Evolutionary conservation across 2,329 filamentous ascomycete species (phyloP).

Genomic region (Geosmithia flava): DNA sequence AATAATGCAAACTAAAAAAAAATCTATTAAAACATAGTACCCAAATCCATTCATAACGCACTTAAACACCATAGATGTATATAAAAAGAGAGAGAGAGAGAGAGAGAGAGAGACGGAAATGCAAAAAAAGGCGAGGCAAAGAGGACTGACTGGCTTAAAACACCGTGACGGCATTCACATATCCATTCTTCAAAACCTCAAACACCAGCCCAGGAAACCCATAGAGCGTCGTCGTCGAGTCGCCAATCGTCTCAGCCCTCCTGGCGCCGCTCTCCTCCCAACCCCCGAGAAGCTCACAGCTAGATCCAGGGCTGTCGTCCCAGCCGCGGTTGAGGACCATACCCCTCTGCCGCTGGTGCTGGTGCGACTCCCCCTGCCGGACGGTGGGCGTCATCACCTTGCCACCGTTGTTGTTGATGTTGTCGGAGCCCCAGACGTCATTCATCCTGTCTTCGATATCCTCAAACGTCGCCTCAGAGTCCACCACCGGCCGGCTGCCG

Average conservation of each 20-base stretch:
- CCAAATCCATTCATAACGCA: no score
- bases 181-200: constrained; percentile 88
- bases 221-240: constrained; percentile 70
- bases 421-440: constrained; percentile 41
- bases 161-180: constrained; percentile 78
- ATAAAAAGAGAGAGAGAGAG: no score
- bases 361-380: neutral
- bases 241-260: constrained; percentile 40
- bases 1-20: no score
- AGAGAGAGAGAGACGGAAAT: no score
- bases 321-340: constrained; percentile 89
- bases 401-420: neutral
- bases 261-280: constrained; percentile 65
- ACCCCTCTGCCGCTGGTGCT: constrained; percentile 41
- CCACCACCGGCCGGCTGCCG: constrained; percentile 24
- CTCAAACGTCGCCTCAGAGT: constrained; percentile 72
- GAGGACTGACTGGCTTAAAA: constrained; percentile 38
- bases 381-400: constrained; percentile 5
- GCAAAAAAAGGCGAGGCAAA: no score
- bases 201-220: constrained; percentile 91
- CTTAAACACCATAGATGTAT: no score
- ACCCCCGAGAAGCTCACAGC: constrained; percentile 70
- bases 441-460: constrained; percentile 58
- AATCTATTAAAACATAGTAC: no score
- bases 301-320: constrained; percentile 85